Evolutionary conservation across 169 alveolate species (phyloP).

Genomic region (Blepharisma undulans): DNA sequence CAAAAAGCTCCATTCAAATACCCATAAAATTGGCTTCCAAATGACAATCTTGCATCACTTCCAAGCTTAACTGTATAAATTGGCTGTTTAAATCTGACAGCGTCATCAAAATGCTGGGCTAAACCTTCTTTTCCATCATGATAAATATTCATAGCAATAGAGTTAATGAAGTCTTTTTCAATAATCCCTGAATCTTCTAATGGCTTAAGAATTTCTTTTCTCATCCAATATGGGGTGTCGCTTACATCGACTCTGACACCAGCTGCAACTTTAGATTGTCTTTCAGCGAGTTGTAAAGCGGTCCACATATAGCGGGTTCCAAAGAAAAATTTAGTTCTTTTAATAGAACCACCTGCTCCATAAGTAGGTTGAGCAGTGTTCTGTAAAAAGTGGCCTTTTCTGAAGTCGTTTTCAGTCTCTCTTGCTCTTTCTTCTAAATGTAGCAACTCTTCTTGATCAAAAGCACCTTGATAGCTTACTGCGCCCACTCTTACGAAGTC

Average conservation of each 20-base stretch:
- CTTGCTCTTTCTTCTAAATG: constrained; percentile 54
- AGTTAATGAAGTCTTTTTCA: constrained; percentile 64
- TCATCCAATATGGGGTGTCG: constrained; percentile 66
- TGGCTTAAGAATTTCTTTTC: constrained; percentile 40
- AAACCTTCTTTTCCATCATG: constrained; percentile 85
- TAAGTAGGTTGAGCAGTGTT: constrained; percentile 71
- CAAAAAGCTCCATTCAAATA: constrained; percentile 68
- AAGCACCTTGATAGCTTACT: constrained; percentile 53
- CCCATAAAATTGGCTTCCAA: constrained; percentile 81
- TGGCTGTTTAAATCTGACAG: constrained; percentile 80
- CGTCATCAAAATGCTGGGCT: constrained; percentile 83
- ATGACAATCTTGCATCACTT: constrained; percentile 73
- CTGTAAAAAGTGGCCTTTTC: constrained; percentile 57
- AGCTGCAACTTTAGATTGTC: constrained; percentile 70
- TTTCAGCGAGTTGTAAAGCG: constrained; percentile 60
- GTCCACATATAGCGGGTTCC: constrained; percentile 82
- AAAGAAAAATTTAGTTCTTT: constrained; percentile 79
- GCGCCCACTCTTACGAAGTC: constrained; percentile 58
- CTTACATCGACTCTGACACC: constrained; percentile 81
- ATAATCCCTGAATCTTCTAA: constrained; percentile 58
- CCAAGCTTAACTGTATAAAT: constrained; percentile 70
- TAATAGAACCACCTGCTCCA: constrained; percentile 48
- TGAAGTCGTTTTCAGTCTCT: constrained; percentile 51
- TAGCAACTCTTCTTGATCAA: constrained; percentile 62
- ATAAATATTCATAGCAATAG: constrained; percentile 77